Conservation (phyloP, 2,329 filamentous ascomycete genomes). For the Trichophyton simii region DNA sequence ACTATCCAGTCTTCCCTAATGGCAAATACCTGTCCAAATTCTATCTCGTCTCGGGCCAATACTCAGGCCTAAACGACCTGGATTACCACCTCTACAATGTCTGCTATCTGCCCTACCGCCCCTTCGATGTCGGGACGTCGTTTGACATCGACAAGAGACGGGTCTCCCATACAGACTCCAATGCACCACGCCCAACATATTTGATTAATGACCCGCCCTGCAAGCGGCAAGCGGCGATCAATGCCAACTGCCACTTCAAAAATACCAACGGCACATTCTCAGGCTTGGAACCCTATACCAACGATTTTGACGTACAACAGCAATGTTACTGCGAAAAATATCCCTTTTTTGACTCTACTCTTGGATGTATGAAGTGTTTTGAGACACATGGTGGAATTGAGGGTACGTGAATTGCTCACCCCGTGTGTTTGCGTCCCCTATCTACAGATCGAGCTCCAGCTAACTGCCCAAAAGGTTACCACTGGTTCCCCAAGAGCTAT, state of each 20-base stretch:
- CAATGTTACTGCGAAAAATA: constrained; percentile 3
- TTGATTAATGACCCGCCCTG: neutral
- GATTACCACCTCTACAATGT: neutral
- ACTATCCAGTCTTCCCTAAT: neutral
- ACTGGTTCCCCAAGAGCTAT: constrained; percentile 5
- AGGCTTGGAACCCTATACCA: neutral
- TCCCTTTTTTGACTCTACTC: constrained; percentile 2
- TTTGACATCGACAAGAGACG: neutral
- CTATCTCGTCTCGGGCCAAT: neutral
- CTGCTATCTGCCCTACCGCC: neutral
- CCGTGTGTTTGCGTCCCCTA: neutral
- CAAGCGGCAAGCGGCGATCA: neutral
- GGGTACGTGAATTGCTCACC: neutral
- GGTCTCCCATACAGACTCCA: neutral
- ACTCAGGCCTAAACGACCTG: neutral
- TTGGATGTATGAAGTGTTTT: constrained; percentile 6
- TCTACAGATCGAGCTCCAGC: neutral
- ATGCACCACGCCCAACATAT: neutral
- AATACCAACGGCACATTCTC: neutral
- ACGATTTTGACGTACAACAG: constrained; percentile 1
- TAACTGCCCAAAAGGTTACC: neutral
- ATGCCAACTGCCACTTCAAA: neutral
- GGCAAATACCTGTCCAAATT: neutral
- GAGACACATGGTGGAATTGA: constrained; percentile 3
- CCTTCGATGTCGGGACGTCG: neutral